These are phyloP conservation scores for Sonneratia alba DNA, from an alignment of 345 rosid genomes.

Conservation along the genomic window DNA sequence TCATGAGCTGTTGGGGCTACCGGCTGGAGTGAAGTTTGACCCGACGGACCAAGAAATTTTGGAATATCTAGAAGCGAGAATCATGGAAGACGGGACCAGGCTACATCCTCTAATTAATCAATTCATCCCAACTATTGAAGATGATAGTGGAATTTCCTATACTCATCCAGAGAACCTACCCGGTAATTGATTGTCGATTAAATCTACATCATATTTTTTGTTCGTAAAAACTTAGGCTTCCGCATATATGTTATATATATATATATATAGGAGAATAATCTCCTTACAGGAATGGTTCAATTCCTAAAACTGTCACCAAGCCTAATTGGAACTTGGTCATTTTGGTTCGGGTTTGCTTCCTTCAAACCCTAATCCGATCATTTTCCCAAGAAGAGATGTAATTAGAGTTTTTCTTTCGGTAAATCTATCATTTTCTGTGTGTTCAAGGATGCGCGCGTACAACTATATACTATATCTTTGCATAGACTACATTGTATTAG, in stretches of 20 bases:
- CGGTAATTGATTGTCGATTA: conserved; percentile 26
- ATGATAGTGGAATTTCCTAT: conserved; percentile 85
- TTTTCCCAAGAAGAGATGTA: too few species aligned
- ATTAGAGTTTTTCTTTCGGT: too few species aligned
- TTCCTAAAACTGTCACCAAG: too few species aligned
- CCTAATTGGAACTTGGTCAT: too few species aligned
- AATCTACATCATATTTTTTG: not conserved
- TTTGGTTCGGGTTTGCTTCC: too few species aligned
- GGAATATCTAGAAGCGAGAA: conserved; percentile 78
- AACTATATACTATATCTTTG: too few species aligned
- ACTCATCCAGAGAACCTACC: conserved; percentile 93
- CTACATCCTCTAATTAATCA: conserved; percentile 79
- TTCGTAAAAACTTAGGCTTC: too few species aligned
- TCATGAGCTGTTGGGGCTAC: conserved; percentile 71
- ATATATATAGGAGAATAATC: not conserved
- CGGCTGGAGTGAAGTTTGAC: conserved; percentile 92
- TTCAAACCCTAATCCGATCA: too few species aligned
- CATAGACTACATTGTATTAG: too few species aligned
- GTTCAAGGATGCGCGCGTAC: too few species aligned
- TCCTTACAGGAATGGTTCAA: not conserved
- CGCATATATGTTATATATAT: too few species aligned
- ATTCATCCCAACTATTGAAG: conserved; percentile 79
- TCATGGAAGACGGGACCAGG: conserved; percentile 37
- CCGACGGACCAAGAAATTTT: conserved; percentile 89
- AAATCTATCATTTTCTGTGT: too few species aligned